Evolutionary conservation across 306 rosid species (phyloP), one percentile per base, ranked within the genome.

Genomic region (Pachyrhizus erosus): DNA sequence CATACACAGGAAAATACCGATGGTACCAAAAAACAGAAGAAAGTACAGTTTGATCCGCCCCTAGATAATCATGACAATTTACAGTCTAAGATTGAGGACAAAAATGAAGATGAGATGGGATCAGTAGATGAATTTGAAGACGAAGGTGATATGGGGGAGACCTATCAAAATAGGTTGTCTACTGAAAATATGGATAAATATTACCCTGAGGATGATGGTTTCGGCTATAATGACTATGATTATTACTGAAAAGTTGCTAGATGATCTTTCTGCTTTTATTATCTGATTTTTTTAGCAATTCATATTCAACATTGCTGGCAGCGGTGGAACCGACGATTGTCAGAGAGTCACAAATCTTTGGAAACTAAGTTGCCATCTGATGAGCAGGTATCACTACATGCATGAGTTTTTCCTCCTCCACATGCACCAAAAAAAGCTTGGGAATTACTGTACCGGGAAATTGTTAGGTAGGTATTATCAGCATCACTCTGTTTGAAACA

Each of bases 41-140:
- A 78, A 69, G 86, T 70, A 18, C 62, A 45, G 58, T 80, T 71
- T 64, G 79, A 87, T n/a, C 70, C 58, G 52, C 48, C 78, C 51
- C 10, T 73, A 20, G 83, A 77, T 66, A 55, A 72, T 46, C 20
- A 61, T 27, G 73, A 24, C 42, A 60, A 79, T 14, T 4, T 12
- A 27, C 17, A 33, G 65, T 52, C 76, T 7, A 31, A 77, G 29
- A 17, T 55, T 12, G 71, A 78, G 45, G 57, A 37, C 21, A 75
- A 58, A 23, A 49, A 67, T 10, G 61, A 82, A 9, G 84, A 79
- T 52, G 77, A 69, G 24, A 39, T 39, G 26, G 79, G 71, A 49
- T 69, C 80, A 40, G 73, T 2, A 5, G 48, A 69, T 75, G 57
- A 83, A 58, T 29, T 55, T 61, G 89, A 70, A 34, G 79, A 57